These are phyloP conservation scores for Solanum virginianum DNA, from an alignment of 257 asterid genomes.

Conservation along the genomic window DNA sequence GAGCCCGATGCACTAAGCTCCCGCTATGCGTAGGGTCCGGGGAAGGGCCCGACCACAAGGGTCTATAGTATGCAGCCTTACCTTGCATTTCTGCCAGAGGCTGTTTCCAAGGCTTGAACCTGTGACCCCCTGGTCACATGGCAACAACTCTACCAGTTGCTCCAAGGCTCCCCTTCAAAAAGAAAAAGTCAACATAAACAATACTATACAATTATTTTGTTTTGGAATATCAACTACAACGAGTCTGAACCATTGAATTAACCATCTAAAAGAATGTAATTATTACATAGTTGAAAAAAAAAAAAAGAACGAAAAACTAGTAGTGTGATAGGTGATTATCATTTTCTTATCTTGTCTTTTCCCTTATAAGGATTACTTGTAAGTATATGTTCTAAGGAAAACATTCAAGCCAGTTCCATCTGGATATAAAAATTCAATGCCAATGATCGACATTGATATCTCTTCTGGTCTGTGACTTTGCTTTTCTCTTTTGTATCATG, in stretches of 20 bases:
- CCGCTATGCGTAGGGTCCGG: too few species aligned
- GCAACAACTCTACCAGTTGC: too few species aligned
- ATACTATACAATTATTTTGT: background rate
- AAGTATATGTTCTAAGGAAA: background rate
- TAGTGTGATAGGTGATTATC: background rate
- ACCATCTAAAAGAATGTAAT: background rate
- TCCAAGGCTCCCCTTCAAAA: too few species aligned
- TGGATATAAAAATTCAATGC: background rate
- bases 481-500: background rate
- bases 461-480: background rate
- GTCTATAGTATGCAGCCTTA: too few species aligned
- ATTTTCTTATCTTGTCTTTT: background rate
- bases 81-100: too few species aligned
- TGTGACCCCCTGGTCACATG: too few species aligned
- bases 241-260: background rate
- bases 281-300: background rate
- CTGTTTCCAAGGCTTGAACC: too few species aligned
- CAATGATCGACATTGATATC: background rate
- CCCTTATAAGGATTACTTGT: background rate
- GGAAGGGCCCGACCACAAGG: too few species aligned
- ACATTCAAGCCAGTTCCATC: background rate
- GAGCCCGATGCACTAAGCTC: too few species aligned
- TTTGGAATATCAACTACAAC: background rate
- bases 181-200: background rate
- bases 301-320: background rate